Evolutionary conservation across 441 rosid species (phyloP), one percentile per base, ranked within the genome.

Genomic region (Pelargonium australe): DNA sequence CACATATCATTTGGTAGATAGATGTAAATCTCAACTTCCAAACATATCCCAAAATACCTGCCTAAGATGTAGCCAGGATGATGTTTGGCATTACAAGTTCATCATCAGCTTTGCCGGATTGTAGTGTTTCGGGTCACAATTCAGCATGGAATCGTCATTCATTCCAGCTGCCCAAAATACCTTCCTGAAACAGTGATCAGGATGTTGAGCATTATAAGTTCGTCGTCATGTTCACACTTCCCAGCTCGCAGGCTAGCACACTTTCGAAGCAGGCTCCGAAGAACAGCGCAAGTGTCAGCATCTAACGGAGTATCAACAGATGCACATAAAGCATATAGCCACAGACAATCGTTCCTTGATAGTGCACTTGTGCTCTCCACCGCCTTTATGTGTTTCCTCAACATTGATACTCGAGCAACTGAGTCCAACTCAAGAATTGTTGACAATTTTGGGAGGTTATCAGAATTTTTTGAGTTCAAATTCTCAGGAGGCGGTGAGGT

Each of bases 241-340:
- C 20, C 80, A 10, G 90, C 85, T 68, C 95, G 81, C 71, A 89
- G 69, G 76, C 80, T 82, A 1, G 96, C 95, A 64, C 98, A 91
- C 64, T 89, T 89, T 13, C 96, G 84, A 19, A 91, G 83, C 70
- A 89, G 76, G 70, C 83, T 78, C 20, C 96, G 84, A 10, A 91
- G 83, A 23, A 85, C 79, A 70, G 94, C 97, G 28, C 88, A 73
- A 2, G 89, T 83, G 71, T 86, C 93, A 0, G 85, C 92, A 67
- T 86, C 85, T 43, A 88, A 57, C 2, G 98, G 98, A 43, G 84
- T 76, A 65, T 94, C 96, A 20, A 91, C 84, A 10, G 90, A 83
- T 37, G 94, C 88, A 64, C 92, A 86, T 19, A 91, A 79, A 40
- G 95, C 88, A 70, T 87, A 86, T 28, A 88, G 78, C 97, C 93